Percentiles rank a stretch among this genome's conserved stretches.
Evolutionary conservation across 2,329 filamentous ascomycete genomes (phyloP).

Genomic region (Neoscytalidium dimidiatum): DNA sequence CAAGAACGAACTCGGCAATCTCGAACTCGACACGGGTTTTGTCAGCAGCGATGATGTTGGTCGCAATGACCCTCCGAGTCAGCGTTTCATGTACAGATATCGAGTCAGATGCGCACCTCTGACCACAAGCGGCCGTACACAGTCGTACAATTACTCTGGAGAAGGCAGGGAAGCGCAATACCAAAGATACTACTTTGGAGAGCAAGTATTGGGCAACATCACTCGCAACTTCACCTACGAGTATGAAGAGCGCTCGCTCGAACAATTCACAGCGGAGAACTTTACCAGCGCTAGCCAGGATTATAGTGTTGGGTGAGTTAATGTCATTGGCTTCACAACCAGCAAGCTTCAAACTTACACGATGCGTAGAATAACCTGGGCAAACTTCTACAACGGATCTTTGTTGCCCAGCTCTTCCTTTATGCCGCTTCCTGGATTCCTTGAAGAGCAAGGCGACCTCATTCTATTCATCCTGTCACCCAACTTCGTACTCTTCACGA

Average conservation of each 20-base stretch:
- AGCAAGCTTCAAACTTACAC: neutral
- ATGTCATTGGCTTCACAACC: neutral
- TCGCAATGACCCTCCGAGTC: slow-evolving; percentile 26
- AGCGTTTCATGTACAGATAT: slow-evolving; percentile 21
- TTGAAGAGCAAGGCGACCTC: slow-evolving; percentile 31
- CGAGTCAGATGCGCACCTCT: neutral
- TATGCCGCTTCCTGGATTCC: slow-evolving; percentile 31
- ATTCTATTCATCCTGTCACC: slow-evolving; percentile 33
- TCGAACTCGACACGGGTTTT: slow-evolving; percentile 28
- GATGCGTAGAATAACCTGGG: neutral
- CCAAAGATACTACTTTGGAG: slow-evolving; percentile 17
- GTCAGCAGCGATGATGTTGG: slow-evolving; percentile 28
- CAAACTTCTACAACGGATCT: neutral
- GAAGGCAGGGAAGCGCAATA: neutral
- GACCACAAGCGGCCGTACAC: neutral
- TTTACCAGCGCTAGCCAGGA: neutral
- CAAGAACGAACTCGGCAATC: slow-evolving; percentile 20
- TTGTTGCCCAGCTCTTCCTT: neutral
- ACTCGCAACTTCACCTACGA: neutral
- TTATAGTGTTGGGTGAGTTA: neutral
- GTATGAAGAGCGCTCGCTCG: neutral
- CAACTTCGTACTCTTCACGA: slow-evolving; percentile 30
- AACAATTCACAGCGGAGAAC: neutral
- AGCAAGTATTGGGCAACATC: neutral
- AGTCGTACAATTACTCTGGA: neutral